Percentiles rank a stretch among this genome's conserved stretches.
phyloP scores from a whole-genome alignment of 148 eudicot genomes.

The Polygonum maritimum region DNA sequence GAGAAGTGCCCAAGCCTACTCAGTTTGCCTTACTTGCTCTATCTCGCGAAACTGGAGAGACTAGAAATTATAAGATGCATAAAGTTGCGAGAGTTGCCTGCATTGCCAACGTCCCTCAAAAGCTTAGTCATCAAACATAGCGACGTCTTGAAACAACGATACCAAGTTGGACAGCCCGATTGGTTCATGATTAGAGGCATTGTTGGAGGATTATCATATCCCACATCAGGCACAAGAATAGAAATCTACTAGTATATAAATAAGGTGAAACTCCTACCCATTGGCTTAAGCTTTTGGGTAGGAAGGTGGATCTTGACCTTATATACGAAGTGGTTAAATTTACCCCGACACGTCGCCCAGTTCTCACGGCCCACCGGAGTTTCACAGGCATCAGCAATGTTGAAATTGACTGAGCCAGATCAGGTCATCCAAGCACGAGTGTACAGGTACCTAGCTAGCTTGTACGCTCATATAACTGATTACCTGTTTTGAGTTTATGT shows the following conservation, averaged over 20 bases:
- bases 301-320: no score
- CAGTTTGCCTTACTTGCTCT: neutral
- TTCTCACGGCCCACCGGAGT: no score
- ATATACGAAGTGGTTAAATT: no score
- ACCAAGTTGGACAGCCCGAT: neutral
- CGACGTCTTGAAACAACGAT: neutral
- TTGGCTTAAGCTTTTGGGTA: no score
- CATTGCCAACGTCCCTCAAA: neutral
- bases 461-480: neutral
- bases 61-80: neutral
- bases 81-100: neutral
- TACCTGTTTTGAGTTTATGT: neutral
- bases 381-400: neutral
- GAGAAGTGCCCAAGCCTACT: neutral
- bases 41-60: neutral
- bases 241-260: no score
- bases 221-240: no score
- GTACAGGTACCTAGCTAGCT: neutral
- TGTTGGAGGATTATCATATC: no score
- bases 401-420: neutral
- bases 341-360: no score
- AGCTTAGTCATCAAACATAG: neutral
- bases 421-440: neutral
- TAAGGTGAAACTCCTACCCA: no score
- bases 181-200: no score